Percentiles rank a stretch among this genome's conserved stretches.
Conservation (phyloP, 441 rosid genomes). For the Francoa sonchifolia region DNA sequence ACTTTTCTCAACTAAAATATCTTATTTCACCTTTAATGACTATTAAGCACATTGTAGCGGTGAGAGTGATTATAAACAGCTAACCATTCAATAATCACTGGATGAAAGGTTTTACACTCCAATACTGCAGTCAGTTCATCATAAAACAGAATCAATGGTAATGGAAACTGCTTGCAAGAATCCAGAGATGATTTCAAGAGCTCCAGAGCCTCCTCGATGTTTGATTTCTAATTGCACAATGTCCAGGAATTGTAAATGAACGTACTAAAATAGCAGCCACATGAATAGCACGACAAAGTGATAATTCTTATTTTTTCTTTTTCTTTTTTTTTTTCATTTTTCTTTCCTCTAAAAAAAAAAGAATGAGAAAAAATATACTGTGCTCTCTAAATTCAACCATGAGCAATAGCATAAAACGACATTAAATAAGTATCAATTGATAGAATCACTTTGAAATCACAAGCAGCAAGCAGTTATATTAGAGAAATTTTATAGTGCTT, state of each 20-base stretch:
- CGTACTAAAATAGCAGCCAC: background rate
- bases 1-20: constrained; percentile 7
- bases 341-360: too few relatives aligned
- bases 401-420: too few relatives aligned
- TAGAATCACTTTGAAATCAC: too few relatives aligned
- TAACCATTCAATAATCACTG: constrained; percentile 72
- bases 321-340: too few relatives aligned
- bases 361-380: too few relatives aligned
- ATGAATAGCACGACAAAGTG: too few relatives aligned
- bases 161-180: constrained; percentile 52
- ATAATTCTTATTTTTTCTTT: too few relatives aligned
- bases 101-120: constrained; percentile 43
- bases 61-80: constrained; percentile 10
- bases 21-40: constrained; percentile 11
- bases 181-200: constrained; percentile 57
- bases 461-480: too few relatives aligned
- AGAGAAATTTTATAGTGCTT: too few relatives aligned
- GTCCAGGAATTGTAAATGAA: constrained; percentile 11
- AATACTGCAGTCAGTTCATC: constrained; percentile 58
- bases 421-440: too few relatives aligned
- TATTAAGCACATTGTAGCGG: constrained; percentile 13
- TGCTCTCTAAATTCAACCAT: constrained; percentile 5
- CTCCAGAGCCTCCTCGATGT: constrained; percentile 63
- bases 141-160: constrained; percentile 50
- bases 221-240: constrained; percentile 35